A percentile compares a stretch with the other conserved stretches of the same genome.
These are phyloP conservation scores for Acacia acuminata DNA, from an alignment of 306 rosid species.

Conservation along the genomic window DNA sequence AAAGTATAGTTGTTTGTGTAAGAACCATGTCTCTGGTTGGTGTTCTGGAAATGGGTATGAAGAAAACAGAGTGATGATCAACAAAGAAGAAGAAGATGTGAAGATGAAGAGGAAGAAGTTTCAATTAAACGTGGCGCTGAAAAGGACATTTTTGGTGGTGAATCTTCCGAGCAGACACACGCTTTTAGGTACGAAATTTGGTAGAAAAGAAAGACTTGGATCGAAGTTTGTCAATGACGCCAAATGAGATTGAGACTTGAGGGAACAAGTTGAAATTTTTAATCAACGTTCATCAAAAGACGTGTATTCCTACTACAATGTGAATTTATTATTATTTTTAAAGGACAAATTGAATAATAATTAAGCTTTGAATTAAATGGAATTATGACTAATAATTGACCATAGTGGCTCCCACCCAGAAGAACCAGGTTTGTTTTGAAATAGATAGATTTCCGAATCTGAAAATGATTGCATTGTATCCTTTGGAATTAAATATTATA, in stretches of 20 bases:
- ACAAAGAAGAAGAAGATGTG: background rate
- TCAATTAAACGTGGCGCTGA: background rate
- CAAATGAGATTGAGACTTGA: background rate
- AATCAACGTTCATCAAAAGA: background rate
- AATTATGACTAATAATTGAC: slow-evolving; percentile 9
- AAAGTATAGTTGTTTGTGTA: background rate
- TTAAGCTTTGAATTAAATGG: background rate
- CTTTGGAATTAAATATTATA: background rate
- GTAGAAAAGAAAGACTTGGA: background rate
- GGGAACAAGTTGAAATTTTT: background rate
- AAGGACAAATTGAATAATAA: background rate
- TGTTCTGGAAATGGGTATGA: background rate
- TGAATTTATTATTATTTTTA: background rate
- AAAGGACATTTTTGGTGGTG: background rate
- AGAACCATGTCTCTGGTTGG: background rate
- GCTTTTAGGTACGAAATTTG: background rate
- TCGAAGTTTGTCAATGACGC: slow-evolving; percentile 18
- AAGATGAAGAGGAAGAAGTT: background rate
- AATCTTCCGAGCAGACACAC: background rate
- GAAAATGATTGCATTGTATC: background rate
- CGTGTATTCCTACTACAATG: background rate
- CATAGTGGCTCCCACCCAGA: background rate
- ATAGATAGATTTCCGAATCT: background rate
- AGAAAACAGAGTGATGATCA: background rate
- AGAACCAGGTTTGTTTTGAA: background rate